Percentiles rank a stretch among this genome's conserved stretches.
Conservation (phyloP, 2,329 filamentous ascomycete species). For the Fusarium tupiense region DNA sequence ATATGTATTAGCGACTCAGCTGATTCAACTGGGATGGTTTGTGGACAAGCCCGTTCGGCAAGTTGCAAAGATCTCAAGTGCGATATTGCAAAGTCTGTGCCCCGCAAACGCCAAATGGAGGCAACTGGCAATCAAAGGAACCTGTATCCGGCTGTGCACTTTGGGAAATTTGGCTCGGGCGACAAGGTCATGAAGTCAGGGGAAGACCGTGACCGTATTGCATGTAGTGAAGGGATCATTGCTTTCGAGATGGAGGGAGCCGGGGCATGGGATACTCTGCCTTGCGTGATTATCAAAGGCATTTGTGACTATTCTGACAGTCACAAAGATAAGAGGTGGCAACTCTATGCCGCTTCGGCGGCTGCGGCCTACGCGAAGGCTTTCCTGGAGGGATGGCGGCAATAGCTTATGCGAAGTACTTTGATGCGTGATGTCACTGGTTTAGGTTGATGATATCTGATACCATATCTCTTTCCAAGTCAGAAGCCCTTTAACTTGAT, state of each 20-base stretch:
- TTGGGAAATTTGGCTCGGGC: not conserved
- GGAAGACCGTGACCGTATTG: not conserved
- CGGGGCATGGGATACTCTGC: not conserved
- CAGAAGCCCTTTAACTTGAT: not conserved
- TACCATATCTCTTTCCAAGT: too few relatives aligned
- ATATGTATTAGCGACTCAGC: not conserved
- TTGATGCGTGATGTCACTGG: too few relatives aligned
- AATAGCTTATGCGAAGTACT: not conserved
- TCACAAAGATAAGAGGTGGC: not conserved
- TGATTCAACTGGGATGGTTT: fast-evolving
- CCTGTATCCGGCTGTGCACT: not conserved
- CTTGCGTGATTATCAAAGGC: not conserved
- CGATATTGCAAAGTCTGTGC: fast-evolving
- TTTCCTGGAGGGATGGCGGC: not conserved
- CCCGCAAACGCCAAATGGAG: fast-evolving
- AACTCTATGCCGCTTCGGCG: not conserved
- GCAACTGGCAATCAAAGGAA: fast-evolving
- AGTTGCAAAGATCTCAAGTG: not conserved
- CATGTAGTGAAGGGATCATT: not conserved
- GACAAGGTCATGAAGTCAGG: not conserved
- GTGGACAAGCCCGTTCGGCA: fast-evolving
- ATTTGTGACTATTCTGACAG: not conserved
- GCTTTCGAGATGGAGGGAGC: not conserved
- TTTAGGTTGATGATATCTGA: too few relatives aligned
- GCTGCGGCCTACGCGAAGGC: not conserved